phyloP scores from a whole-genome alignment of 805 yeast genomes.

The Kodamaea neixiangensis region DNA sequence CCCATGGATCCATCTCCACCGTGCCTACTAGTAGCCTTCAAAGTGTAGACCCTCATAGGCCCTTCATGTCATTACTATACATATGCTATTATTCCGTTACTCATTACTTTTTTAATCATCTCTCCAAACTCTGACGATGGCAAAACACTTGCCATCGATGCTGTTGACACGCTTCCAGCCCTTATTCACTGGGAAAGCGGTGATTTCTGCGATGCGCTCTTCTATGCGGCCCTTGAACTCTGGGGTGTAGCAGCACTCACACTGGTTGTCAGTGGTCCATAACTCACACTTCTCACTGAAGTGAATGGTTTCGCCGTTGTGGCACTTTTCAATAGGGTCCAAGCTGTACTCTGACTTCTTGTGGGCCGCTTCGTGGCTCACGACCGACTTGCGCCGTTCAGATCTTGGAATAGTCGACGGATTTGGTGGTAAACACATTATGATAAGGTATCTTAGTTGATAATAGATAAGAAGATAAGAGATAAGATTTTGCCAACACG shows the following conservation, averaged over 20 bases:
- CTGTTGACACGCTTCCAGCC: conserved; percentile 12
- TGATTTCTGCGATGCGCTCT: conserved; percentile 9
- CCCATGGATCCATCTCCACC: too few species aligned
- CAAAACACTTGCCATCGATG: conserved; percentile 10
- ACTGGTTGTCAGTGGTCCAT: conserved; percentile 10
- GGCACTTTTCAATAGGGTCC: conserved; percentile 7
- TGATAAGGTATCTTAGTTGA: conserved; percentile 4
- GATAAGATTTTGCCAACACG: conserved; percentile 5
- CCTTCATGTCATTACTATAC: not conserved
- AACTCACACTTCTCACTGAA: conserved; percentile 10
- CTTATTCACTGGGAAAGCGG: conserved; percentile 7
- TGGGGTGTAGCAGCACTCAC: conserved; percentile 3
- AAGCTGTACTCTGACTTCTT: conserved; percentile 7
- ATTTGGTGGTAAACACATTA: conserved; percentile 10
- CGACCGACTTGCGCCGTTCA: conserved; percentile 6
- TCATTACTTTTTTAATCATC: conserved; percentile 1
- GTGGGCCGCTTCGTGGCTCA: conserved; percentile 9
- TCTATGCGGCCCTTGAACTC: conserved; percentile 9
- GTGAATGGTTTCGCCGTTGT: conserved; percentile 9
- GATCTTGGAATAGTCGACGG: conserved; percentile 9
- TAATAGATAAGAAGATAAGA: conserved; percentile 1
- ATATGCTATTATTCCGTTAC: not conserved
- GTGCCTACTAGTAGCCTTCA: not conserved
- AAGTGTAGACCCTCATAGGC: not conserved
- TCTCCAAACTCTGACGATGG: conserved; percentile 10